Evolutionary conservation across 2,329 filamentous ascomycete genomes (phyloP).

Genomic region (Aspergillus awamori): DNA sequence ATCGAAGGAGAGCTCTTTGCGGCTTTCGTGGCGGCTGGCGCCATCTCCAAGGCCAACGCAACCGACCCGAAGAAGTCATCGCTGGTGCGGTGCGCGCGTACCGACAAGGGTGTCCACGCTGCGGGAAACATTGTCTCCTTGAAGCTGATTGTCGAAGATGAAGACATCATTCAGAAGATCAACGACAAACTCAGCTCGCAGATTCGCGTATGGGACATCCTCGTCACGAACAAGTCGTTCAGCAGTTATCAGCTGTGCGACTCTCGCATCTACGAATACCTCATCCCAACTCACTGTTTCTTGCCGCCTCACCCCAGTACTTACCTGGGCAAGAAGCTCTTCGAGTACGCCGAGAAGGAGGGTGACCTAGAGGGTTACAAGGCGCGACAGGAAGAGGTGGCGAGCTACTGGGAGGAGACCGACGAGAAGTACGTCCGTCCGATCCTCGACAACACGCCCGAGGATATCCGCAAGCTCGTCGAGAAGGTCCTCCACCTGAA

Average conservation of each 20-base stretch:
- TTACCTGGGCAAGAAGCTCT: constrained; percentile 79
- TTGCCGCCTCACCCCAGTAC: constrained; percentile 89
- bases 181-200: constrained; percentile 82
- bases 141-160: constrained; percentile 93
- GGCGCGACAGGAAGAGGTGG: constrained; percentile 73
- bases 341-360: constrained; percentile 73
- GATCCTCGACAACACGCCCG: constrained; percentile 53
- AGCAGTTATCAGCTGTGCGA: constrained; percentile 95
- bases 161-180: constrained; percentile 85
- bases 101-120: constrained; percentile 96
- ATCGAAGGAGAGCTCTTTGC: constrained; percentile 95
- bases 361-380: constrained; percentile 70
- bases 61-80: constrained; percentile 96
- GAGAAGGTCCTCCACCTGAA: constrained; percentile 43
- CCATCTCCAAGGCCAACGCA: constrained; percentile 95
- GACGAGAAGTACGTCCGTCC: constrained; percentile 81
- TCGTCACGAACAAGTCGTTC: constrained; percentile 86
- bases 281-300: constrained; percentile 91
- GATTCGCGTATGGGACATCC: constrained; percentile 93
- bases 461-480: constrained; percentile 44
- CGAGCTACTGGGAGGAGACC: constrained; percentile 78
- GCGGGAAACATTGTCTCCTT: constrained; percentile 93
- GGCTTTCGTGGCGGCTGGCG: constrained; percentile 86
- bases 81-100: constrained; percentile 88
- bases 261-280: constrained; percentile 94